Base-by-base conservation (phyloP, 805 yeast genomes). In the Blastobotrys chiropterorum region DNA sequence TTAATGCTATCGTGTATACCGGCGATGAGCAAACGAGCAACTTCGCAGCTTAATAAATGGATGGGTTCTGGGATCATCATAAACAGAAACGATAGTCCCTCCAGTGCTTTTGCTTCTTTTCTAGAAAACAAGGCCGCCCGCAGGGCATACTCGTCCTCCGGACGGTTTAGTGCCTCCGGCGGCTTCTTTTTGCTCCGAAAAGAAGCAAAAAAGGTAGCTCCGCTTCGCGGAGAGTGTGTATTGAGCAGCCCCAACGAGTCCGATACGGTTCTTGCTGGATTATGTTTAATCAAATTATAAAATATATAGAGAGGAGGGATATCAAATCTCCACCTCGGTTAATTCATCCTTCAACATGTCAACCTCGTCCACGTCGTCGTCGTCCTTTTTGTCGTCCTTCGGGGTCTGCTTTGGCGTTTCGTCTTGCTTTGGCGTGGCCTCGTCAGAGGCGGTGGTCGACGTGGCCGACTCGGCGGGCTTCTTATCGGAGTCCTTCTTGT, bases 291-390 rank as follows among this genome's bases (percentile, higher is more conserved):
- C 20, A 42, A 26, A 15, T 21, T 17, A 4, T 19, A 30, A n/a
- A 30, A 16, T 15, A 42, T 20, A 16, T 48, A 22, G 19, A 30
- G 19, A 19, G 41, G 38, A 3, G 34, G 11, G 5, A 26, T 26
- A 6, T 38, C 52, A 56, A n/a, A 58, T 53, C 26, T 55, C 60
- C 13, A 59, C 62, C 13, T 59, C 61, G 26, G 55, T 47, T 44
- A 49, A 52, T 34, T 53, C 57, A 31, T 60, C 59, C 22, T 53
- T 47, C 16, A 52, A 51, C 31, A 51, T 44, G 42, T 57, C 58
- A 20, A 54, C 56, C 47, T 44, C 55, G 52, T 55, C 56, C 15
- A 53, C 50, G 46, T 50, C 52, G 22, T 55, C 51, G 16, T 26
- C 38, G 39, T 51, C 42, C 26, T 26, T 41, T 30, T 50, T 3